Conservation (phyloP, 2,329 filamentous ascomycete genomes). For the Penicillium sp. region DNA sequence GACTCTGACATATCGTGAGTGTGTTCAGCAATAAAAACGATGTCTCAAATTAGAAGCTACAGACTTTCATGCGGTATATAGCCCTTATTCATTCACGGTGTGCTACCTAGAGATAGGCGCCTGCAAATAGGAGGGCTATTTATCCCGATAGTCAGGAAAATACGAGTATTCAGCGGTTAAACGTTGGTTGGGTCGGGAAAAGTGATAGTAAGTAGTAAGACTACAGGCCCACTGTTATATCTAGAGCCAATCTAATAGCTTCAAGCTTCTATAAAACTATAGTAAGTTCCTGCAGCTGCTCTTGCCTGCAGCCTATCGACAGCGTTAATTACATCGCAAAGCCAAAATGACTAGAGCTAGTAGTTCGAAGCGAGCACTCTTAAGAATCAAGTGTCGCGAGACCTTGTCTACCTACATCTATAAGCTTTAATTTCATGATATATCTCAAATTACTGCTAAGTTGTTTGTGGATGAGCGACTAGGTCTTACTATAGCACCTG, state of each 20-base stretch:
- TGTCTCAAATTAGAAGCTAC: not conserved
- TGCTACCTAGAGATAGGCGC: not conserved
- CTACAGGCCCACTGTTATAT: not conserved
- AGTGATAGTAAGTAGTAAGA: not conserved
- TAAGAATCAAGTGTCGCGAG: conserved; percentile 1
- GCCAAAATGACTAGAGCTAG: not conserved
- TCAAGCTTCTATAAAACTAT: conserved; percentile 3
- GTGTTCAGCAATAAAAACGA: not conserved
- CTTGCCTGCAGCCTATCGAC: not conserved
- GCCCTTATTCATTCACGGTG: not conserved
- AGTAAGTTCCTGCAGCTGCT: not conserved
- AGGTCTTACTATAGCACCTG: not conserved
- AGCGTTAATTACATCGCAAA: not conserved
- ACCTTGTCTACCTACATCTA: not conserved
- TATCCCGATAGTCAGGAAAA: not conserved
- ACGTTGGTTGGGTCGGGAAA: not conserved
- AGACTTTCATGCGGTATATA: not conserved
- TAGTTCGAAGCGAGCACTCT: conserved; percentile 4
- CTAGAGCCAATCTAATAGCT: not conserved
- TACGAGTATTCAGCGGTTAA: not conserved
- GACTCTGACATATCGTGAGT: not conserved
- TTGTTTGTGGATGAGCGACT: not conserved
- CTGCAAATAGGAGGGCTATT: not conserved
- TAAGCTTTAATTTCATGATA: not conserved
- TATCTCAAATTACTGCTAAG: not conserved